Conservation (phyloP, 179 eudicot species). For the Silene vulgaris region DNA sequence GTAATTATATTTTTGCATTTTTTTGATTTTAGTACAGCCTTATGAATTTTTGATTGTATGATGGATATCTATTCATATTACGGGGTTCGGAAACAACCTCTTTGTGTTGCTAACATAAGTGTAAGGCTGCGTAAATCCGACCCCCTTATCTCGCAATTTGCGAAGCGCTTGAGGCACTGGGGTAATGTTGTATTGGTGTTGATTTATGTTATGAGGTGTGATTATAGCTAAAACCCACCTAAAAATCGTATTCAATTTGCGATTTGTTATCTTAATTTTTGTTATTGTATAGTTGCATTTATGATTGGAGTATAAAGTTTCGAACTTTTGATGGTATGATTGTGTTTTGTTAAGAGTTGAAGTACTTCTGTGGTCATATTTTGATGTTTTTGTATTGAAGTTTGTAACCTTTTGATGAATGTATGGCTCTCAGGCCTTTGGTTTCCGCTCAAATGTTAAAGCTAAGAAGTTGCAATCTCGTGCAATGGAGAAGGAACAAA, state of each 20-base stretch:
- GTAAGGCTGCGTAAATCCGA: no score
- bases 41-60: neutral
- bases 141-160: no score
- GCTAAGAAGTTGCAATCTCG: constrained; percentile 70
- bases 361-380: neutral
- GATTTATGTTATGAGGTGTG: no score
- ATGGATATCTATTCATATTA: neutral
- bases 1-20: neutral
- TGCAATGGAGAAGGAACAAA: constrained; percentile 81
- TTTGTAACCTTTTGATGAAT: neutral
- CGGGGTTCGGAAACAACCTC: no score
- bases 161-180: no score
- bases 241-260: neutral
- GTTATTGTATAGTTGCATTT: neutral
- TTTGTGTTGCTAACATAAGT: no score
- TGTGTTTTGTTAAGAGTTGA: neutral
- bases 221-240: no score
- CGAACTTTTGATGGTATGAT: constrained; percentile 4
- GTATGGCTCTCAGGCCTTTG: constrained; percentile 53
- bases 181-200: no score
- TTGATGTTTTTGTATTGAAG: neutral
- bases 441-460: constrained; percentile 61
- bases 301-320: neutral
- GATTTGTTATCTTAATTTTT: neutral
- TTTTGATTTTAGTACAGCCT: neutral